These are phyloP conservation scores for Colletotrichum acutatum DNA, from an alignment of 2,329 filamentous ascomycete species.

Conservation along the genomic window DNA sequence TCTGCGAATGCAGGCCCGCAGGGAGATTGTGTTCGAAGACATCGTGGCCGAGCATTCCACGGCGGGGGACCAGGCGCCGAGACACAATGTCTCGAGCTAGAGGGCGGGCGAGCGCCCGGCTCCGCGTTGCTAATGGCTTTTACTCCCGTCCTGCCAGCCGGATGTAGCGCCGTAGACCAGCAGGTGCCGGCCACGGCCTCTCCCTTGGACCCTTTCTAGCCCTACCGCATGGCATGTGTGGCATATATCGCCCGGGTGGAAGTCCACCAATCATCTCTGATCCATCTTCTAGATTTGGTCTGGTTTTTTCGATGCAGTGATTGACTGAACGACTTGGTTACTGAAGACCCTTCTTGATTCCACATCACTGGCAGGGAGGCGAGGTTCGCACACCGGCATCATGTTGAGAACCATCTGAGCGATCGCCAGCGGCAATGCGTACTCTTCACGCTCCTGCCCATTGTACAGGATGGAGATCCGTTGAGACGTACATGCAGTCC, in stretches of 20 bases:
- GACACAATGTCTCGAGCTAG: slow-evolving; percentile 2
- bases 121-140: slow-evolving; percentile 1
- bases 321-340: not conserved
- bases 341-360: not conserved
- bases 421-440: not conserved
- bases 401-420: not conserved
- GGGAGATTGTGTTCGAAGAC: slow-evolving; percentile 1
- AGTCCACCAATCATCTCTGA: not conserved
- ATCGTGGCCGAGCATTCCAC: slow-evolving; percentile 17
- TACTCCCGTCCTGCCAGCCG: not conserved
- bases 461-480: not conserved
- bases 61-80: not conserved
- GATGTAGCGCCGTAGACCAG: not conserved
- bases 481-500: not conserved
- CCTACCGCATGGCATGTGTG: not conserved
- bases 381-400: not conserved
- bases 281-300: not conserved
- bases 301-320: not conserved
- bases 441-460: not conserved
- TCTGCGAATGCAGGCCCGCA: not conserved
- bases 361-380: not conserved
- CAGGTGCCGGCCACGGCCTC: not conserved
- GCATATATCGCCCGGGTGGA: not conserved
- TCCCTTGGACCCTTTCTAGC: not conserved
- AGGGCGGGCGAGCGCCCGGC: not conserved